Evolutionary conservation across 2,329 filamentous ascomycete genomes (phyloP).

Genomic region (Lasiodiplodia sp.): DNA sequence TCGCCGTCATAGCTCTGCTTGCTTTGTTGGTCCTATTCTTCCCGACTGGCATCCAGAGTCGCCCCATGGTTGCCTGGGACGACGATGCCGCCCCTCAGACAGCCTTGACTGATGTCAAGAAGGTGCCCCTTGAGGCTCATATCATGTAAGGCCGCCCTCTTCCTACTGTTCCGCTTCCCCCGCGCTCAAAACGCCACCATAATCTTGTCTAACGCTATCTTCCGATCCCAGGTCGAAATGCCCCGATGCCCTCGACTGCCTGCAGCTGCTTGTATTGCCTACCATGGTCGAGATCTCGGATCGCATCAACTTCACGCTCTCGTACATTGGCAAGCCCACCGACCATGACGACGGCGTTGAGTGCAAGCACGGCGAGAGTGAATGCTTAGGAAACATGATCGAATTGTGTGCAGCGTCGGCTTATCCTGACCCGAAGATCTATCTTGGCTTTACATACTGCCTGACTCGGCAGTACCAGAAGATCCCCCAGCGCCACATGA

Average conservation of each 20-base stretch:
- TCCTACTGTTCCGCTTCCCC: slow-evolving; percentile 31
- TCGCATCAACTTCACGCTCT: slow-evolving; percentile 90
- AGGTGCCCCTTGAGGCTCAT: slow-evolving; percentile 86
- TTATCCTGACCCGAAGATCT: slow-evolving; percentile 70
- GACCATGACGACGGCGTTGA: slow-evolving; percentile 81
- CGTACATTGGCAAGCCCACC: slow-evolving; percentile 83
- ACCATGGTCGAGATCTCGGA: slow-evolving; percentile 81
- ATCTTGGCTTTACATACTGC: slow-evolving; percentile 93
- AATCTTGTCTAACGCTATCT: background rate
- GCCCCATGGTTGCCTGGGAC: background rate
- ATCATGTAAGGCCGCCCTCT: slow-evolving; percentile 68
- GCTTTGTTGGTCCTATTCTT: slow-evolving; percentile 41
- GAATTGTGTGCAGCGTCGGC: slow-evolving; percentile 76
- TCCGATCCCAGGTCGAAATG: slow-evolving; percentile 70
- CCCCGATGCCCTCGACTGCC: slow-evolving; percentile 85
- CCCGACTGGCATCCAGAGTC: slow-evolving; percentile 13
- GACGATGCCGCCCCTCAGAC: background rate
- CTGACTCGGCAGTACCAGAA: slow-evolving; percentile 75
- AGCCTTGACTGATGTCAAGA: slow-evolving; percentile 32
- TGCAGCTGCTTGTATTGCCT: slow-evolving; percentile 81
- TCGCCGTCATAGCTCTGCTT: slow-evolving; percentile 39
- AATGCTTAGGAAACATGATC: slow-evolving; percentile 94
- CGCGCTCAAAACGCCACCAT: background rate
- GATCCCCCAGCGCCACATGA: slow-evolving; percentile 79
- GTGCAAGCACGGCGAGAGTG: slow-evolving; percentile 87